Conservation (phyloP, 345 rosid genomes). For the Eucalyptus globulus region DNA sequence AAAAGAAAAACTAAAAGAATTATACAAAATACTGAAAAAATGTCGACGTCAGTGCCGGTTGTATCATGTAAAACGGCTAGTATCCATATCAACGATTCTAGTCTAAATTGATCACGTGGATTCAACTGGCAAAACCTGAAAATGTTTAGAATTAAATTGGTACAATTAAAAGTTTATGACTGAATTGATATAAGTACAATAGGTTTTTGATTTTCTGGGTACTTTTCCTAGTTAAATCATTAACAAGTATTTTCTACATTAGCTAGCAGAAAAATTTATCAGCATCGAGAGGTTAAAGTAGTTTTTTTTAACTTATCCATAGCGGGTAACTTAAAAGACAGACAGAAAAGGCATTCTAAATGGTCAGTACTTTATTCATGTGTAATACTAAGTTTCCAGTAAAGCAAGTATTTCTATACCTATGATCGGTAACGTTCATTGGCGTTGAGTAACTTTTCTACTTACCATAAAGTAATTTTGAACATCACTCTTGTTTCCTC, state of each 20-base stretch:
- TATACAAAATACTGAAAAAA: too few relatives aligned
- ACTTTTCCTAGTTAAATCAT: neutral
- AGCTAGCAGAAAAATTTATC: neutral
- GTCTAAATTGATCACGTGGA: too few relatives aligned
- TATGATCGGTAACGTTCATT: neutral
- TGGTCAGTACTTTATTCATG: neutral
- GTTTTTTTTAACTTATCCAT: neutral
- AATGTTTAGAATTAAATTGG: too few relatives aligned
- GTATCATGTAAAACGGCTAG: accelerated
- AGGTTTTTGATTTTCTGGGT: too few relatives aligned
- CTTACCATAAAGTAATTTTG: neutral
- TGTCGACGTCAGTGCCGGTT: accelerated
- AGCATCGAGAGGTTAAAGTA: neutral
- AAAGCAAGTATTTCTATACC: neutral
- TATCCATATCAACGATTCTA: accelerated
- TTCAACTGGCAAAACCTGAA: too few relatives aligned
- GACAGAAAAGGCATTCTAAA: neutral
- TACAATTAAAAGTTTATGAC: too few relatives aligned
- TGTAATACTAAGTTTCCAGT: neutral
- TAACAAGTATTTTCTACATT: neutral
- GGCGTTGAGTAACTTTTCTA: neutral
- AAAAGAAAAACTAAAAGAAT: too few relatives aligned
- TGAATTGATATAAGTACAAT: too few relatives aligned
- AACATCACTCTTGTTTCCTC: neutral
- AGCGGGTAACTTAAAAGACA: neutral